These are phyloP conservation scores for Cryoendolithus antarcticus DNA, from an alignment of 2,329 filamentous ascomycete species.

Conservation along the genomic window DNA sequence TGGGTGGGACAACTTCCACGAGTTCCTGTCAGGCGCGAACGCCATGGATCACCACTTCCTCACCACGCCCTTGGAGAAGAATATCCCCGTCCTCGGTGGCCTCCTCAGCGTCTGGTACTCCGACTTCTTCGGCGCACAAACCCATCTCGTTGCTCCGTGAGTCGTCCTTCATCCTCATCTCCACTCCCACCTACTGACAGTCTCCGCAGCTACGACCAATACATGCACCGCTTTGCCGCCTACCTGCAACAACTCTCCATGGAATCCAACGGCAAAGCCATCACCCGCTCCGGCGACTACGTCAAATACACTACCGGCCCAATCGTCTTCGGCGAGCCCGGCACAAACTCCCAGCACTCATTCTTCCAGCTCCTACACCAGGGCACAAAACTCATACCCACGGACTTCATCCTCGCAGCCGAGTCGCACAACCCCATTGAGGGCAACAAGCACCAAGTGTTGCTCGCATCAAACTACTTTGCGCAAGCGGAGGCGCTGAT, in stretches of 20 bases:
- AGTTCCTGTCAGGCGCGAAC: slow-evolving; percentile 88
- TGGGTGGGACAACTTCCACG: slow-evolving; percentile 93
- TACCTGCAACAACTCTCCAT: slow-evolving; percentile 99
- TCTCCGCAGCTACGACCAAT: slow-evolving; percentile 73
- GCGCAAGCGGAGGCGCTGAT: slow-evolving; percentile 75
- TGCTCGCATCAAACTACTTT: slow-evolving; percentile 87
- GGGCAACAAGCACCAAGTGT: slow-evolving; percentile 89
- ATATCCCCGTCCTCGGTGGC: slow-evolving; percentile 86
- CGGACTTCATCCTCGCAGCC: slow-evolving; percentile 93
- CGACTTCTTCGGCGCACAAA: slow-evolving; percentile 97
- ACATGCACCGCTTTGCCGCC: slow-evolving; percentile 95
- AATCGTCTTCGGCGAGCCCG: slow-evolving; percentile 94
- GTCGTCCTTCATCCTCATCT: too few species aligned
- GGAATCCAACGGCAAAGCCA: slow-evolving; percentile 98
- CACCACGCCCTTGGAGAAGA: slow-evolving; percentile 78
- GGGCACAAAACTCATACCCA: slow-evolving; percentile 95
- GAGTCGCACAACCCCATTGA: slow-evolving; percentile 94
- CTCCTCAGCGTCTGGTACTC: slow-evolving; percentile 97
- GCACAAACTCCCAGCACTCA: slow-evolving; percentile 98
- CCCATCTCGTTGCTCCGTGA: slow-evolving; percentile 88
- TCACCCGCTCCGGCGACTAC: slow-evolving; percentile 74
- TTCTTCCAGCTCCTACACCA: slow-evolving; percentile 99
- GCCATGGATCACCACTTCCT: slow-evolving; percentile 99
- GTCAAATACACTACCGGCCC: slow-evolving; percentile 97
- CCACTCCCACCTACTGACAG: too few species aligned